A percentile compares a stretch with the other conserved stretches of the same genome.
These are phyloP conservation scores for Tilletia walkeri DNA, from an alignment of 1,284 basidiomycete species.

Conservation along the genomic window DNA sequence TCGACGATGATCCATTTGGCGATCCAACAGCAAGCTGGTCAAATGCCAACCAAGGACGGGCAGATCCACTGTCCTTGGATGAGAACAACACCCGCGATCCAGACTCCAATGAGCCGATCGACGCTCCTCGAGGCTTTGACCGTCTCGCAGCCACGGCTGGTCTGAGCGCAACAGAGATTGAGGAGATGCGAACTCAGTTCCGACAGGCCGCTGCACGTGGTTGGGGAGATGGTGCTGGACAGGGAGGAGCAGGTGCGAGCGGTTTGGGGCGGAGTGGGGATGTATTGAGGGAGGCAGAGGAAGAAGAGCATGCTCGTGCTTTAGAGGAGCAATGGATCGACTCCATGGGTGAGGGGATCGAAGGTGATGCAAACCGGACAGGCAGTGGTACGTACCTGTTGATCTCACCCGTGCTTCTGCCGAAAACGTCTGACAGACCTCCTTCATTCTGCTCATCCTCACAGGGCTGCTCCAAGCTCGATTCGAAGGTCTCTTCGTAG, in stretches of 20 bases:
- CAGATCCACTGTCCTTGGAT: background rate
- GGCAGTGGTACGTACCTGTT: background rate
- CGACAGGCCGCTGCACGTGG: conserved; percentile 16
- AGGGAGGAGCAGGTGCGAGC: conserved; percentile 13
- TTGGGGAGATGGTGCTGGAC: background rate
- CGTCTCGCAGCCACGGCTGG: conserved; percentile 28
- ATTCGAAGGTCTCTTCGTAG: conserved; percentile 25
- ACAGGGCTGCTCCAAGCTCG: conserved; percentile 8
- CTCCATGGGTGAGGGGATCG: conserved; percentile 19
- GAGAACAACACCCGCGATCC: background rate
- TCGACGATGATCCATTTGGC: background rate
- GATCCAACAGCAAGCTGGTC: too few relatives aligned
- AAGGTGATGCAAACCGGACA: conserved; percentile 11
- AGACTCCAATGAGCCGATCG: background rate
- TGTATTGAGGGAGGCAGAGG: conserved; percentile 24
- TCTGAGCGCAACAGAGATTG: conserved; percentile 26
- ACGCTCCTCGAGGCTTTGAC: conserved; percentile 29
- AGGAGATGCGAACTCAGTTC: conserved; percentile 32
- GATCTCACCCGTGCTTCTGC: too few relatives aligned
- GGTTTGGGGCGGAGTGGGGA: conserved; percentile 23
- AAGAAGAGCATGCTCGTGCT: conserved; percentile 26
- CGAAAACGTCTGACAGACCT: too few relatives aligned
- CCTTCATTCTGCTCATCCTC: background rate
- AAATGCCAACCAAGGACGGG: too few relatives aligned
- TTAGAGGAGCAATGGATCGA: conserved; percentile 36